Conservation (phyloP, 257 asterid genomes). For the Nyctanthes arbortristis region DNA sequence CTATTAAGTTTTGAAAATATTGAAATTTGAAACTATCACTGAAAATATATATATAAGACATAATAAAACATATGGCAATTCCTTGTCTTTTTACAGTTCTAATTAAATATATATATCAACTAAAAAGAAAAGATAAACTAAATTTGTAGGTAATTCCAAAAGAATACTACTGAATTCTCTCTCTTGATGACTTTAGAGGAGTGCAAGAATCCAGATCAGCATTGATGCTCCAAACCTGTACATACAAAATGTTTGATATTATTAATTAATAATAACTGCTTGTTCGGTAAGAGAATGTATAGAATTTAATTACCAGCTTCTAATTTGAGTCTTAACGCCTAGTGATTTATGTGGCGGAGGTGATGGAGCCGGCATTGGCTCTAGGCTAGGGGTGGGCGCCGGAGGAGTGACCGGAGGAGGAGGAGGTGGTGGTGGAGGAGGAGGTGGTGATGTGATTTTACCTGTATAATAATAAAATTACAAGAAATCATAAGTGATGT, state of each 20-base stretch:
- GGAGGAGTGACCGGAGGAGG: slow-evolving; percentile 11
- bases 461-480: background rate
- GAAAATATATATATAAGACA: no score
- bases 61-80: no score
- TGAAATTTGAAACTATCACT: no score
- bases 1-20: no score
- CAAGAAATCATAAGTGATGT: background rate
- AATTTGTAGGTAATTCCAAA: background rate
- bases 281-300: no score
- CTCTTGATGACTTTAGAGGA: background rate
- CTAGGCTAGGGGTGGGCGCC: background rate
- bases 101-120: no score
- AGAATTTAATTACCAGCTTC: background rate
- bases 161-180: background rate
- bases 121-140: no score
- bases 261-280: no score
- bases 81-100: no score
- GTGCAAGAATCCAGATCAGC: background rate
- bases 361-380: background rate
- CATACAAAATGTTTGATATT: background rate
- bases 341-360: background rate
- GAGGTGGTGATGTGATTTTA: background rate
- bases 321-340: background rate
- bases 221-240: background rate
- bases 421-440: background rate